Evolutionary conservation across 495 filamentous ascomycete genomes (phyloP).

Genomic region (Hypoxylon cercidicola): DNA sequence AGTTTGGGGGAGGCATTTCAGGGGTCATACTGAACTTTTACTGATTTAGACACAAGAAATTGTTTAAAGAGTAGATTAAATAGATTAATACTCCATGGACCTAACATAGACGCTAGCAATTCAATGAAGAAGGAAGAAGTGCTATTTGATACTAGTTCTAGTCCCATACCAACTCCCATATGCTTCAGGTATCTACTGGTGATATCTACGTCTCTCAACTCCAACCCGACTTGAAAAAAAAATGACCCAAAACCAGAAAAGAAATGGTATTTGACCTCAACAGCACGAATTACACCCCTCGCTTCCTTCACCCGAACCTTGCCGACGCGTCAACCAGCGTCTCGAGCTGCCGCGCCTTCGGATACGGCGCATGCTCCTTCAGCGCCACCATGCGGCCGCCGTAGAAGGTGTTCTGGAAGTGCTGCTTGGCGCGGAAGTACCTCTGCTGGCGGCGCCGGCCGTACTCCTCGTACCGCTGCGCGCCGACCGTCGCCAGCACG

Average conservation of each 20-base stretch:
- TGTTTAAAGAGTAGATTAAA: too few species aligned
- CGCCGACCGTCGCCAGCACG: slow-evolving; percentile 82
- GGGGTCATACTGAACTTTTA: too few species aligned
- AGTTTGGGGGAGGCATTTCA: too few species aligned
- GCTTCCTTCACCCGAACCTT: slow-evolving; percentile 18
- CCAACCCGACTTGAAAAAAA: background rate
- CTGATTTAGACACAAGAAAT: too few species aligned
- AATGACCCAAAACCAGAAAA: slow-evolving; percentile 9
- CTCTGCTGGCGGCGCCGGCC: slow-evolving; percentile 27
- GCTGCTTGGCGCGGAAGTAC: slow-evolving; percentile 35
- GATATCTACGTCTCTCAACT: too few species aligned
- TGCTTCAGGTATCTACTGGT: too few species aligned
- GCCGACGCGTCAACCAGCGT: slow-evolving; percentile 33
- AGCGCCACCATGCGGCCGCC: slow-evolving; percentile 35
- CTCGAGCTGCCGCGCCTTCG: slow-evolving; percentile 24
- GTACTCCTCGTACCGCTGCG: slow-evolving; percentile 75
- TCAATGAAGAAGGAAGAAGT: too few species aligned
- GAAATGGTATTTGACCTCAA: background rate
- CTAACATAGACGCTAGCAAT: too few species aligned
- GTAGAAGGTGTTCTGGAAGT: slow-evolving; percentile 38
- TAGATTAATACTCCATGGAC: too few species aligned
- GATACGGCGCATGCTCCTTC: slow-evolving; percentile 36
- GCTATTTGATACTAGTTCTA: too few species aligned
- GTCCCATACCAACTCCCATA: too few species aligned
- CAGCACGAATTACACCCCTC: background rate